A percentile compares a stretch with the other conserved stretches of the same genome.
These are phyloP conservation scores for Ceratorhiza oryzae-sativae DNA, from an alignment of 1,284 basidiomycete species.

Conservation along the genomic window DNA sequence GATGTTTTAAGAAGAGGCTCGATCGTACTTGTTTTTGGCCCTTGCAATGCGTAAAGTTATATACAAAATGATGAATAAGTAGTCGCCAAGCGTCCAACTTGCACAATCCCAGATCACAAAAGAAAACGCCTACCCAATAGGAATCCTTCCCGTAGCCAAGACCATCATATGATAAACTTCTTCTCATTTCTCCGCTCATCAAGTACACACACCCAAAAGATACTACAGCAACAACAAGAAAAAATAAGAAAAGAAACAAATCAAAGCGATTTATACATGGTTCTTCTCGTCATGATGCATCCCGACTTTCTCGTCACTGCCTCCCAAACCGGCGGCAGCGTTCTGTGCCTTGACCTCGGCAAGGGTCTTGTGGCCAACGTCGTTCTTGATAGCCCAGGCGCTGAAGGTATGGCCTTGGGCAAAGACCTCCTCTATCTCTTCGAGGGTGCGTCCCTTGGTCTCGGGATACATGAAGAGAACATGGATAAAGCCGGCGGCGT, in stretches of 20 bases:
- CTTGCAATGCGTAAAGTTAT: too few relatives aligned
- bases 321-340: background rate
- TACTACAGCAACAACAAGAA: background rate
- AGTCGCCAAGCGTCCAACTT: too few relatives aligned
- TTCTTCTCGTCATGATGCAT: slow-evolving; percentile 10
- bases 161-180: background rate
- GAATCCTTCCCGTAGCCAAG: background rate
- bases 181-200: background rate
- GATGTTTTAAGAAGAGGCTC: too few relatives aligned
- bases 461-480: slow-evolving; percentile 69
- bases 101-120: too few relatives aligned
- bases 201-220: background rate
- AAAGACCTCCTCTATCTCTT: slow-evolving; percentile 80
- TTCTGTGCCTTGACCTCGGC: slow-evolving; percentile 52
- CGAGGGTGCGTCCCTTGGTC: slow-evolving; percentile 72
- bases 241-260: background rate
- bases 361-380: slow-evolving; percentile 69
- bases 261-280: slow-evolving; percentile 8
- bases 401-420: slow-evolving; percentile 68
- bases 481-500: slow-evolving; percentile 72
- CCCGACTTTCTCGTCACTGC: slow-evolving; percentile 22
- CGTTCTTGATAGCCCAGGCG: slow-evolving; percentile 71
- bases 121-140: background rate
- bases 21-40: too few relatives aligned
- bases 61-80: too few relatives aligned